A percentile compares a stretch with the other conserved stretches of the same genome.
These are phyloP conservation scores for Eimeria maxima DNA, from an alignment of 169 alveolate genomes.

Conservation along the genomic window DNA sequence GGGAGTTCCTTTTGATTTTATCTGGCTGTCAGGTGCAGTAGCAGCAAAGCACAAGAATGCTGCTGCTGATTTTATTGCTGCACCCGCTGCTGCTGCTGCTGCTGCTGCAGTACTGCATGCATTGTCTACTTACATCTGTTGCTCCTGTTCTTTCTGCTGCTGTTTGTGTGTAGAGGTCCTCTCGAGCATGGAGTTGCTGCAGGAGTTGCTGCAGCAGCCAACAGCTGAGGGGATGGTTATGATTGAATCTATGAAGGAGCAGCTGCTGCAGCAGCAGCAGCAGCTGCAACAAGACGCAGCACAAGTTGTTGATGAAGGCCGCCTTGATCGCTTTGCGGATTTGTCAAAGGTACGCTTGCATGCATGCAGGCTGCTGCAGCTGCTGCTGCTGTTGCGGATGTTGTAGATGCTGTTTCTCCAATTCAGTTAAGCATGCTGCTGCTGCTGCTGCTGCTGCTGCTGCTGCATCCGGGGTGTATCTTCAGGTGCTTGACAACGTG, in stretches of 20 bases:
- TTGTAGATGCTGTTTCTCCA: not conserved
- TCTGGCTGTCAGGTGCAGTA: too few relatives aligned
- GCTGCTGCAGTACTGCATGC: not conserved
- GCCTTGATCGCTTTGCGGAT: conserved; percentile 16
- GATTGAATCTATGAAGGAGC: not conserved
- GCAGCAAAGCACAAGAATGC: not conserved
- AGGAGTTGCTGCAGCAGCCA: conserved; percentile 59
- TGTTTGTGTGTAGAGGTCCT: conserved; percentile 18
- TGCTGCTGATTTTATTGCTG: too few relatives aligned
- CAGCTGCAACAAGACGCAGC: conserved; percentile 58
- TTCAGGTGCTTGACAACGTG: conserved; percentile 8
- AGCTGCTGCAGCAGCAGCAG: not conserved
- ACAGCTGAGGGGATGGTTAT: not conserved
- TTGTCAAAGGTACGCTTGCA: conserved; percentile 14
- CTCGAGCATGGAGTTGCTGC: conserved; percentile 55
- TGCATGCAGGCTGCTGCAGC: conserved; percentile 1
- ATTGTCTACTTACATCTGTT: not conserved
- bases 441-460: conserved; percentile 1
- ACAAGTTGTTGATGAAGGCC: conserved; percentile 33
- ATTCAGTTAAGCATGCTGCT: not conserved
- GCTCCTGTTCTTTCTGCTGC: conserved; percentile 45
- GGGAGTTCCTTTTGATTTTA: not conserved
- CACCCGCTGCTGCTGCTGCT: not conserved
- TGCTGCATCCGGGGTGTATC: not conserved
- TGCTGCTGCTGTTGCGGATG: conserved; percentile 26